phyloP scores from a whole-genome alignment of 2,329 filamentous ascomycete genomes.

The Neonectria neomacrospora region DNA sequence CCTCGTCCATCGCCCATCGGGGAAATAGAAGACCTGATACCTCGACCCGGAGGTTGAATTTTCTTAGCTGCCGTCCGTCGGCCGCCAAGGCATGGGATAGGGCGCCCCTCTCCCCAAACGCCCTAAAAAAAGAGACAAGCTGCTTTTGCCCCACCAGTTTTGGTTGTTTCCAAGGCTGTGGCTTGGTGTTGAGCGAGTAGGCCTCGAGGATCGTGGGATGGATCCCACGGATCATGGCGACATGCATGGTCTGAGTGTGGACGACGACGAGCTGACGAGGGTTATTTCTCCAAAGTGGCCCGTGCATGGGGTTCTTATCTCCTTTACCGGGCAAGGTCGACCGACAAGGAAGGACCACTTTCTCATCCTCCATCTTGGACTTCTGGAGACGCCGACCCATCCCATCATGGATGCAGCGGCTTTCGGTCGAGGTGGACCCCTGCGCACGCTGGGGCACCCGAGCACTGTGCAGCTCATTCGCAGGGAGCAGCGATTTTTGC shows the following conservation, averaged over 20 bases:
- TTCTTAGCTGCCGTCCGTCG: conserved; percentile 27
- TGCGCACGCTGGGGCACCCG: neutral
- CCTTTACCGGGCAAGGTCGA: conserved; percentile 5
- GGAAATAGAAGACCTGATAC: neutral
- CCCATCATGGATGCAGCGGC: conserved; percentile 2
- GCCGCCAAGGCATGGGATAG: conserved; percentile 6
- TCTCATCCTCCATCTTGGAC: neutral
- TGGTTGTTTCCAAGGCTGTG: conserved; percentile 6
- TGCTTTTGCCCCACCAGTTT: conserved; percentile 25
- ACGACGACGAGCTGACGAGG: conserved; percentile 7
- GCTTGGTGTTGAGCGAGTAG: conserved; percentile 4
- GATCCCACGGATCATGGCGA: conserved; percentile 18
- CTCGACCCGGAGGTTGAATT: neutral
- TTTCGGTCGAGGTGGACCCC: neutral
- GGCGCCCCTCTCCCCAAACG: neutral
- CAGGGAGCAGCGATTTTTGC: neutral
- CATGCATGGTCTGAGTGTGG: conserved; percentile 30
- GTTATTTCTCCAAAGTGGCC: conserved; percentile 25
- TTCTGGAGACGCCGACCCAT: conserved; percentile 7
- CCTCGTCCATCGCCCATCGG: neutral
- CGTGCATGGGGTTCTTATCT: conserved; percentile 37
- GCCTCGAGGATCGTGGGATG: conserved; percentile 23
- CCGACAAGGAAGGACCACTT: too few species aligned
- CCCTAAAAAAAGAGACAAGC: neutral
- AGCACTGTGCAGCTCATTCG: neutral